Evolutionary conservation across 345 rosid genomes (phyloP).

Genomic region (Trapa incisa): DNA sequence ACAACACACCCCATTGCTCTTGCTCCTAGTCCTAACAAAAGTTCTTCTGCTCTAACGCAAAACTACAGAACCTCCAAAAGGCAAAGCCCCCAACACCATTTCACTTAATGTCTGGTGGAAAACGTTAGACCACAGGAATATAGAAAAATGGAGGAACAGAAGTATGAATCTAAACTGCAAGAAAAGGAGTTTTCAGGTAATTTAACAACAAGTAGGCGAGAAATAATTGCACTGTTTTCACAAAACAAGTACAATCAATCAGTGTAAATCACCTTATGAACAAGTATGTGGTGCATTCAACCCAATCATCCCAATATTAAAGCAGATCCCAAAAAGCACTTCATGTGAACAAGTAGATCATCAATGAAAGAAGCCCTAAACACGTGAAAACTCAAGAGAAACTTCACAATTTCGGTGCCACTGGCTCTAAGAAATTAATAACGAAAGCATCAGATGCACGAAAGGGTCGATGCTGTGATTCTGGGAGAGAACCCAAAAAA

Average conservation of each 20-base stretch:
- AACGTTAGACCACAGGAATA: background rate
- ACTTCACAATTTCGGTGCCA: background rate
- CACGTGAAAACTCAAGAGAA: background rate
- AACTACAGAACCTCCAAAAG: background rate
- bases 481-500: background rate
- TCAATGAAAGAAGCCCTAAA: background rate
- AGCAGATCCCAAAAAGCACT: background rate
- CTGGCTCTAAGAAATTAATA: background rate
- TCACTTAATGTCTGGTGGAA: background rate
- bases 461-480: background rate
- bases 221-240: background rate
- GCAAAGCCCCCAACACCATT: background rate
- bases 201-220: background rate
- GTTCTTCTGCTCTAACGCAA: background rate
- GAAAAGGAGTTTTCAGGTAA: background rate
- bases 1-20: slow-evolving; percentile 58
- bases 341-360: background rate
- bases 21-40: background rate
- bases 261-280: background rate
- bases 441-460: background rate
- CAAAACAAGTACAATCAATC: background rate
- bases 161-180: background rate
- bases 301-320: background rate
- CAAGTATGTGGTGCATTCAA: background rate
- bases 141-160: background rate